Conservation (phyloP, 306 rosid genomes). For the Quercus alba region DNA sequence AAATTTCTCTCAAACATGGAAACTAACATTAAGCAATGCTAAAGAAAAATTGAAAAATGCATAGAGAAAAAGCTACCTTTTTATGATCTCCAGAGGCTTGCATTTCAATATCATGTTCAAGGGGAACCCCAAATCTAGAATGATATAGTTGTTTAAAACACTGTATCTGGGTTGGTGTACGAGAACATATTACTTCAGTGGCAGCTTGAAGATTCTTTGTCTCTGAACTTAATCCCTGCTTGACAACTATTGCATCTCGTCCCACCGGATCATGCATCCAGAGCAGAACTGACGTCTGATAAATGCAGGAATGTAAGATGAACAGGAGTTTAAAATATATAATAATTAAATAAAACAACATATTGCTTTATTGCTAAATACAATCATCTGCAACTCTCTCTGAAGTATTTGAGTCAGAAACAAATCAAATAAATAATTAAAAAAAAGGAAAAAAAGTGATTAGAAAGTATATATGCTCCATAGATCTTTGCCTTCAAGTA, state of each 20-base stretch:
- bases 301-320: background rate
- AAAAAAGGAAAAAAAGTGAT: background rate
- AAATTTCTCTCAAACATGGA: background rate
- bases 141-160: constrained; percentile 62
- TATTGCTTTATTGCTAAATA: background rate
- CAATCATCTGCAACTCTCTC: background rate
- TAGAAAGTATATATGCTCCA: background rate
- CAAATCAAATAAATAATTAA: background rate
- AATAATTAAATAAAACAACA: background rate
- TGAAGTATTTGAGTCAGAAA: background rate
- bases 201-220: constrained; percentile 47
- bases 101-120: constrained; percentile 59
- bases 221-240: constrained; percentile 27
- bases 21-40: background rate
- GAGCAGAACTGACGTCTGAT: constrained; percentile 60
- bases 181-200: constrained; percentile 78
- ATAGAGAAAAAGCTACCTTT: constrained; percentile 43
- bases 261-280: constrained; percentile 82
- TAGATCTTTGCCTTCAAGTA: background rate
- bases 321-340: background rate
- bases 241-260: constrained; percentile 59
- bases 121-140: constrained; percentile 36
- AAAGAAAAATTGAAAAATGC: background rate
- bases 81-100: constrained; percentile 58
- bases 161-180: constrained; percentile 69